Evolutionary conservation across 202 grass and related monocot species (phyloP), one percentile per base, ranked within the genome.

Genomic region (Elaeis oleifera): DNA sequence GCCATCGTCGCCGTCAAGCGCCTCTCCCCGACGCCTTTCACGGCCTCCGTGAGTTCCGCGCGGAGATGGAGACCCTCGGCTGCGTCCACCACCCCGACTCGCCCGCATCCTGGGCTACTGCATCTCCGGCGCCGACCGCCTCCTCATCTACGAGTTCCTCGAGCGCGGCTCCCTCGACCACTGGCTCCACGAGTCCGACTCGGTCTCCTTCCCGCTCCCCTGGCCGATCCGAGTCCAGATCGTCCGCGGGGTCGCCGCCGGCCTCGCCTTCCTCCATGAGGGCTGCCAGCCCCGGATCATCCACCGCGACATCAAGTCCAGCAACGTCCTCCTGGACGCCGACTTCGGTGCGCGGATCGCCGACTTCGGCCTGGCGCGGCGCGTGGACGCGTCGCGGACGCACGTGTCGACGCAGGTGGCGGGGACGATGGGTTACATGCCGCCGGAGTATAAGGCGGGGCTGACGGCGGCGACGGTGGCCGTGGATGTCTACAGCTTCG

Each of bases 61-160:
- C 91, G 18, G 91, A 96, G 70, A 68, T 96, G 54, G 88, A 80
- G 50, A 89, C 83, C 63, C 87, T 96, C 5, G 87, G 91, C 55
- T 9, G 58, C 54, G 81, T 96, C 5, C 60, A 60, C 53, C 91
- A 96, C 81, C 75, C 79, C 25, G 79, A 72, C 82, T 96, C 1
- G 71, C 74, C 15, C 84, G 84, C 44, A 76, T 96, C 23, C 70
- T 96, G 2, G 91, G 87, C 2, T 96, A 79, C 82, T 96, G 87
- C 67, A 69, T 74, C 51, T 70, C 84, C 31, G 84, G 76, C 32
- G 51, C 56, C 49, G 91, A 96, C 68, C 73, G 87, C 1, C 68
- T 96, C 15, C 82, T 96, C 65, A 86, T 96, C 56, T 96, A 96
- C 82, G 92, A 96, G 84, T 81, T 88, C 61, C 61, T 85, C 5